A percentile compares a stretch with the other conserved stretches of the same genome.
These are phyloP conservation scores for Cladophialophora psammophila DNA, from an alignment of 2,329 filamentous ascomycete genomes.

Conservation along the genomic window DNA sequence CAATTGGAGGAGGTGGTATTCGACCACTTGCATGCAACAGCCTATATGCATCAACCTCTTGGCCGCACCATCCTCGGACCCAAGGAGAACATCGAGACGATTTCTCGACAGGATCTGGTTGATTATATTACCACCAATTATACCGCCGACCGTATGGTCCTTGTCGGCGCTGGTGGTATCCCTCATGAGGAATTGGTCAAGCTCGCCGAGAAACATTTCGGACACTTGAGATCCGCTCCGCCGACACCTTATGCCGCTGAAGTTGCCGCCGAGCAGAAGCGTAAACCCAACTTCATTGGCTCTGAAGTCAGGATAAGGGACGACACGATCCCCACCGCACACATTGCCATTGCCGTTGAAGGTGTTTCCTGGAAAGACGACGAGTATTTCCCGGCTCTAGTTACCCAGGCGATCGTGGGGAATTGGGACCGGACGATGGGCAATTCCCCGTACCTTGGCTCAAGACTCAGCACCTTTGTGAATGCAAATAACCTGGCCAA, in stretches of 20 bases:
- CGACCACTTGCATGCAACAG: conserved; percentile 97
- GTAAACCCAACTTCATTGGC: conserved; percentile 92
- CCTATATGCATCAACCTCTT: conserved; percentile 94
- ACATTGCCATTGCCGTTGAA: conserved; percentile 98
- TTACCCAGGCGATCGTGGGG: conserved; percentile 97
- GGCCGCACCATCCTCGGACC: conserved; percentile 98
- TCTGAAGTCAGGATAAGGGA: conserved; percentile 96
- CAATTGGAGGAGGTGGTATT: conserved; percentile 99
- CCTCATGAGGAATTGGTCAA: conserved; percentile 94
- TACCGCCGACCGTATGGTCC: conserved; percentile 98
- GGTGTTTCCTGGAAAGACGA: conserved; percentile 99
- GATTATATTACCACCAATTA: conserved; percentile 99
- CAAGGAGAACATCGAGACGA: conserved; percentile 97
- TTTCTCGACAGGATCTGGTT: conserved; percentile 86
- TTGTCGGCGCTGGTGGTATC: conserved; percentile 92
- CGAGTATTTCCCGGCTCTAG: conserved; percentile 97
- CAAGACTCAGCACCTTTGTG: conserved; percentile 95
- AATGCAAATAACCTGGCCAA: conserved; percentile 96
- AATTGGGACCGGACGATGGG: conserved; percentile 99
- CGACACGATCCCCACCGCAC: conserved; percentile 92
- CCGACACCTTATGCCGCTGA: conserved; percentile 76
- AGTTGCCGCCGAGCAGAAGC: conserved; percentile 77
- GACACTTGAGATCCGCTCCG: conserved; percentile 75
- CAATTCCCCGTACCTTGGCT: conserved; percentile 94
- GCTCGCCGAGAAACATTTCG: conserved; percentile 96